Evolutionary conservation across 73 alveolate species (phyloP).

Genomic region (Paramecium primaurelia): DNA sequence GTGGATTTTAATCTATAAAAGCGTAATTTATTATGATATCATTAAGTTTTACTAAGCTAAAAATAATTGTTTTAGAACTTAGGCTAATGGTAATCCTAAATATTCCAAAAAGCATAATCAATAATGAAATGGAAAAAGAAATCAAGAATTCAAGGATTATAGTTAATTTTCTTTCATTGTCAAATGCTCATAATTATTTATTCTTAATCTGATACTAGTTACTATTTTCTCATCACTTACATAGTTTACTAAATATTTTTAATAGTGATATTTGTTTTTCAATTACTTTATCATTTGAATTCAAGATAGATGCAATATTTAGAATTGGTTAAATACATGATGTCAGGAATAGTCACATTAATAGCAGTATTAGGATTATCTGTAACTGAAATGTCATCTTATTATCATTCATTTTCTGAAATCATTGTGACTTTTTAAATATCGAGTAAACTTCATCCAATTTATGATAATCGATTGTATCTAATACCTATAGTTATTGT

Average conservation of each 20-base stretch:
- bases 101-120: not conserved
- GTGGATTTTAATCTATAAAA: not conserved
- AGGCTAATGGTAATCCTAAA: not conserved
- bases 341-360: not conserved
- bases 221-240: not conserved
- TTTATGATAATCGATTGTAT: not conserved
- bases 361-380: not conserved
- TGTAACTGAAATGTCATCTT: not conserved
- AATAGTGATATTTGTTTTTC: not conserved
- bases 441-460: not conserved
- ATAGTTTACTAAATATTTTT: not conserved
- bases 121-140: constrained; percentile 10
- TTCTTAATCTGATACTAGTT: not conserved
- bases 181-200: not conserved
- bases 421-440: not conserved
- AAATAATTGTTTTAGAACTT: not conserved
- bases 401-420: not conserved
- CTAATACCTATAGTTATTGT: not conserved
- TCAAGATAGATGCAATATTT: not conserved
- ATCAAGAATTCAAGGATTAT: not conserved
- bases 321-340: not conserved
- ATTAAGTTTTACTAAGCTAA: not conserved
- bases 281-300: not conserved
- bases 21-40: not conserved
- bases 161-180: not conserved